These are phyloP conservation scores for Adansonia rubrostipa DNA, from an alignment of 441 rosid species.

Conservation along the genomic window DNA sequence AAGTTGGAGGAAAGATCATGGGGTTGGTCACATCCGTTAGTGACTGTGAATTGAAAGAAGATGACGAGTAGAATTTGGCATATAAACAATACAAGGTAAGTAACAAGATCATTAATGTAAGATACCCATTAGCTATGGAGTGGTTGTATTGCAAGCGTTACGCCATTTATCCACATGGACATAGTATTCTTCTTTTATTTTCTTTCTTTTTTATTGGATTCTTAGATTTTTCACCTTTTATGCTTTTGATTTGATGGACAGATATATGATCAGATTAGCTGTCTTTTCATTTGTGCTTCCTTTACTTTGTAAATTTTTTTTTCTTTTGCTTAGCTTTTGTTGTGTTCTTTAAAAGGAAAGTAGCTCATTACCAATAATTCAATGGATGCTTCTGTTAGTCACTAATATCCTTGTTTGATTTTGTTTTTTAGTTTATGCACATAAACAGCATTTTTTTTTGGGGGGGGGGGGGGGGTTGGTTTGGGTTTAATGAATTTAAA, in stretches of 20 bases:
- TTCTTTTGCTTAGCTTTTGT: neutral
- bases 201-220: neutral
- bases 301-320: neutral
- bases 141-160: neutral
- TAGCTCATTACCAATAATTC: neutral
- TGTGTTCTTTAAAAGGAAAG: neutral
- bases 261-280: constrained; percentile 5
- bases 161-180: neutral
- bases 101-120: neutral
- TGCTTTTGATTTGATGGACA: constrained; percentile 17
- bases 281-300: neutral
- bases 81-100: neutral
- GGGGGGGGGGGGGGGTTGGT: too few species aligned
- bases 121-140: neutral
- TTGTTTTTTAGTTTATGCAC: too few species aligned
- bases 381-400: neutral
- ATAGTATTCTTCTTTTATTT: neutral
- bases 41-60: neutral
- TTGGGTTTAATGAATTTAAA: too few species aligned
- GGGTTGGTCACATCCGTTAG: too few species aligned
- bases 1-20: neutral
- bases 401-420: too few species aligned
- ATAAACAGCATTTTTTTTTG: too few species aligned
- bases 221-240: neutral
- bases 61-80: neutral